Evolutionary conservation across 257 asterid genomes (phyloP).

Genomic region (Fraxinus anomala): DNA sequence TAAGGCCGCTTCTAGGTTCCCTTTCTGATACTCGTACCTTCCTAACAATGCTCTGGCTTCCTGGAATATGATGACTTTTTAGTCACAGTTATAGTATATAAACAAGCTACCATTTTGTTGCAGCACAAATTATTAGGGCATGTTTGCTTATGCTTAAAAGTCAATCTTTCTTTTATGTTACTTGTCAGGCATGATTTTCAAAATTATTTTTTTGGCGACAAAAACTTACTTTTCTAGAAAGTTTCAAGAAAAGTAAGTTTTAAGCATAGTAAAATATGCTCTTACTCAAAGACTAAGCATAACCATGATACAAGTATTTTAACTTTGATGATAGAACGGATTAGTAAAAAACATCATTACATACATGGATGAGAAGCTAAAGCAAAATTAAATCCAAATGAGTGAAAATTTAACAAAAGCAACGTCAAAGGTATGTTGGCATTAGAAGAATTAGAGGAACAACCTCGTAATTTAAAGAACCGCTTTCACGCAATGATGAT

Average conservation of each 20-base stretch:
- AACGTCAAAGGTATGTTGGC: not conserved
- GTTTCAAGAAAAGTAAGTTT: not conserved
- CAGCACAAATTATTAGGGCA: slow-evolving; percentile 8
- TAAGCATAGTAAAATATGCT: not conserved
- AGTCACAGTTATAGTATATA: slow-evolving; percentile 3
- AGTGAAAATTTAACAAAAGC: slow-evolving; percentile 6
- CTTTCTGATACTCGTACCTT: slow-evolving; percentile 86
- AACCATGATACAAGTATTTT: not conserved
- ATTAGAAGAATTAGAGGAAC: slow-evolving; percentile 13
- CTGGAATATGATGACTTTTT: slow-evolving; percentile 41
- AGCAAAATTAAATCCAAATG: slow-evolving; percentile 9
- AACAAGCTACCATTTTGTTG: slow-evolving; percentile 5
- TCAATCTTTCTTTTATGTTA: not conserved
- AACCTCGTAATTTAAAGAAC: slow-evolving; percentile 81
- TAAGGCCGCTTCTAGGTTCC: slow-evolving; percentile 84
- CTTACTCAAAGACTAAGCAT: not conserved
- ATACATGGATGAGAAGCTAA: not conserved
- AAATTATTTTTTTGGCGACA: not conserved
- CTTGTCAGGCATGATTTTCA: not conserved
- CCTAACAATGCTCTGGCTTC: slow-evolving; percentile 97
- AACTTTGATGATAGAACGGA: not conserved
- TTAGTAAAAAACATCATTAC: not conserved
- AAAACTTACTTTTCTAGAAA: slow-evolving; percentile 4
- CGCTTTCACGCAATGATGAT: slow-evolving; percentile 76
- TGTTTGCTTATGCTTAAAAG: not conserved